These are phyloP conservation scores for Fraxinus americana DNA, from an alignment of 257 asterid genomes.

Conservation along the genomic window DNA sequence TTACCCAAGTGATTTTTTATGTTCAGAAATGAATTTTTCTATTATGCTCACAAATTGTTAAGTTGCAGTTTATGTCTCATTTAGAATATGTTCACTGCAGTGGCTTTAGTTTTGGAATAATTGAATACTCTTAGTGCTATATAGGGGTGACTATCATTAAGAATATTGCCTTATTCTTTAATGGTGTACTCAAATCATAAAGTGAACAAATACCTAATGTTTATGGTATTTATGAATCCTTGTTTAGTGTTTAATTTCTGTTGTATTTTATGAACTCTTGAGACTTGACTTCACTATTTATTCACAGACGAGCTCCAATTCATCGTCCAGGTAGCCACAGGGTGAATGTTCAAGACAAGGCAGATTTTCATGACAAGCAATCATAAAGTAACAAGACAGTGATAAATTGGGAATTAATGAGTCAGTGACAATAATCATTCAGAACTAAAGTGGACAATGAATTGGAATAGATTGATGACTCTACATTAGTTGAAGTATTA, in stretches of 20 bases:
- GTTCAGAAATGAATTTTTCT: too few relatives aligned
- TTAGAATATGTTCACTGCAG: too few relatives aligned
- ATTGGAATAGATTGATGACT: background rate
- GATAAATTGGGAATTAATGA: too few relatives aligned
- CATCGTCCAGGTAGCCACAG: background rate
- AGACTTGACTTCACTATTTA: background rate
- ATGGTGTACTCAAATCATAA: background rate
- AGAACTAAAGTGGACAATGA: too few relatives aligned
- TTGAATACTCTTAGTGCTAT: background rate
- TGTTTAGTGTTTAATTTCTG: background rate
- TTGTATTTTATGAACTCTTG: background rate
- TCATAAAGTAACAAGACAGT: too few relatives aligned
- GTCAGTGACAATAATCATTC: too few relatives aligned
- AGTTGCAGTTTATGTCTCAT: too few relatives aligned
- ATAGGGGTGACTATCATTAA: background rate
- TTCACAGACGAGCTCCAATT: background rate
- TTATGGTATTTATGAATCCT: background rate
- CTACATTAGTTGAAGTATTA: background rate
- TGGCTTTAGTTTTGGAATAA: background rate
- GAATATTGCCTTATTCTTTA: background rate
- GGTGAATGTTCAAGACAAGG: too few relatives aligned
- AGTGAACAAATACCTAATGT: background rate
- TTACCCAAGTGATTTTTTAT: too few relatives aligned
- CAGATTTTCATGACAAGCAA: too few relatives aligned
- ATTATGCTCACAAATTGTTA: too few relatives aligned